Evolutionary conservation across 1,139 yeast genomes (phyloP), one percentile per base, ranked within the genome.

Genomic region (Candida tropicalis): DNA sequence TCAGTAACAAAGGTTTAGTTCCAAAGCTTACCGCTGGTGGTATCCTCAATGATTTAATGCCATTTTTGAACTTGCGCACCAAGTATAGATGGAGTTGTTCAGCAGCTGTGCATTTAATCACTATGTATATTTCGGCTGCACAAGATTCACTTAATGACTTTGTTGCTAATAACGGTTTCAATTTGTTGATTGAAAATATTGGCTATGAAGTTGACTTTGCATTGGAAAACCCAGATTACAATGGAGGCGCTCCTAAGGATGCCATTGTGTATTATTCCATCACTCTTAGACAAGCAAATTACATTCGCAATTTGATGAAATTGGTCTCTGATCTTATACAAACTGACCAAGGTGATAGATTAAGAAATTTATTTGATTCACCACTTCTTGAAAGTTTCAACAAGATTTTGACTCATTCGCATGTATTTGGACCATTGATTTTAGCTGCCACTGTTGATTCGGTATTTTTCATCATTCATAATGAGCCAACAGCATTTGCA

Each of bases 401-500:
- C 49, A 72, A 68, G 43, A 77, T 91, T 3, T 56, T 91, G 12
- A 55, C 62, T n/a, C 70, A 87, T 54, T 81, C 86, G 1, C 54
- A 62, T 1, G 61, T 78, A 0, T 88, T 90, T 67, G 97, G 97
- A 0, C 81, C 83, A 25, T 75, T 80, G 17, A 66, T 88, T n/a
- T 63, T 87, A 15, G 73, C 89, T 0, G 71, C 79, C 15, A 77
- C 89, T 0, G 64, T 91, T 29, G 87, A 82, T 51, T 79, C 85
- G 16, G 75, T 90, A 18, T 79, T 85, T 38, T 79, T 79, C 26
- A 87, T 90, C 50, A 81, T 91, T 38, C 95, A 91, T 58, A 87
- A 87, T 52, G 98, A 91, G 56, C 97, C 98, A 3, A 89, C 97
- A 0, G 89, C 96, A 3, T 90, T 78, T 57, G 77, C 88, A 2